Percentiles rank a stretch among this genome's conserved stretches.
phyloP scores from a whole-genome alignment of 2,329 filamentous ascomycete species.

The Ceratocystiopsis brevicomis region DNA sequence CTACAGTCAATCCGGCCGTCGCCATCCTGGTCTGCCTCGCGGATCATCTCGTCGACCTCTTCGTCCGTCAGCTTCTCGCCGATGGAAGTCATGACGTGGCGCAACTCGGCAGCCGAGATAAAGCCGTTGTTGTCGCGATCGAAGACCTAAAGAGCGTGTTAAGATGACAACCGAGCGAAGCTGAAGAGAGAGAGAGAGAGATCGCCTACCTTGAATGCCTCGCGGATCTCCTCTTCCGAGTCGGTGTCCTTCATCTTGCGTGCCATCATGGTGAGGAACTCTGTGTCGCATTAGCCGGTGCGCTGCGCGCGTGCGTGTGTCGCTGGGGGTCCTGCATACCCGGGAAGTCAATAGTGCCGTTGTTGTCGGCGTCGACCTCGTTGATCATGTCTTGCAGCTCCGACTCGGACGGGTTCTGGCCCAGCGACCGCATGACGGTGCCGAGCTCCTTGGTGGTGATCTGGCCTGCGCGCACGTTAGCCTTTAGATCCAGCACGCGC shows the following conservation, averaged over 20 bases:
- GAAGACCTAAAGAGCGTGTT: slow-evolving; percentile 39
- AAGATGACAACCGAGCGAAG: neutral
- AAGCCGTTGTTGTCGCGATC: slow-evolving; percentile 85
- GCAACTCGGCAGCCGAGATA: slow-evolving; percentile 73
- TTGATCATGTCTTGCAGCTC: slow-evolving; percentile 91
- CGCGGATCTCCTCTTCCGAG: slow-evolving; percentile 76
- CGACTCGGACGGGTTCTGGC: slow-evolving; percentile 78
- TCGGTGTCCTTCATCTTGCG: slow-evolving; percentile 90
- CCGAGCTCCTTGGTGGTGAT: slow-evolving; percentile 84
- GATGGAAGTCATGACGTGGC: slow-evolving; percentile 83
- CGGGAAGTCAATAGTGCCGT: slow-evolving; percentile 80
- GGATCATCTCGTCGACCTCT: slow-evolving; percentile 86
- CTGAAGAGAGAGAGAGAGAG: no score
- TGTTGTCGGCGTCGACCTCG: slow-evolving; percentile 83
- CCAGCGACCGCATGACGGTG: slow-evolving; percentile 77
- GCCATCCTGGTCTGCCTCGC: slow-evolving; percentile 76
- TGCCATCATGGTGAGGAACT: slow-evolving; percentile 87
- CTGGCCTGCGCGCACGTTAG: slow-evolving; percentile 38
- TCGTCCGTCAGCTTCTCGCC: slow-evolving; percentile 82
- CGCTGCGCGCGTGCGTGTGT: neutral
- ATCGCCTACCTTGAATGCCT: slow-evolving; percentile 53
- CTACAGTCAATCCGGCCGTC: slow-evolving; percentile 77
- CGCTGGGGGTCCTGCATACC: slow-evolving; percentile 31
- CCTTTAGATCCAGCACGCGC: no score
- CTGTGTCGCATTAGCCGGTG: slow-evolving; percentile 23